Percentiles rank a stretch among this genome's conserved stretches.
phyloP scores from a whole-genome alignment of 140 eudicot genomes.

The Cichorium intybus region DNA sequence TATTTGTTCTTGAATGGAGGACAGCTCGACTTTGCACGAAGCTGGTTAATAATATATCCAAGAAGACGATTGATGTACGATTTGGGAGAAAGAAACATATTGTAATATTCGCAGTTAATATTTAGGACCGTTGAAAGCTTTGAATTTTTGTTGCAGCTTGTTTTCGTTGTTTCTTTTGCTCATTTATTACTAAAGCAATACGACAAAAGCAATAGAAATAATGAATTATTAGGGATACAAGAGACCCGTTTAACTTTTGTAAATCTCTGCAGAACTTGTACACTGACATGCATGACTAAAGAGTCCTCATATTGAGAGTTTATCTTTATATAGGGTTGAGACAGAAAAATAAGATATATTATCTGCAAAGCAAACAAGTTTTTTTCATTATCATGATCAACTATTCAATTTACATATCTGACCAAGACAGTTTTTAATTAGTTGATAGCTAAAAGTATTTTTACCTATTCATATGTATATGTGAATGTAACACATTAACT shows the following conservation, averaged over 20 bases:
- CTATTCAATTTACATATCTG: neutral
- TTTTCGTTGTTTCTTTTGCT: too few relatives aligned
- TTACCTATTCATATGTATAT: too few relatives aligned
- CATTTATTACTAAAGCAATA: too few relatives aligned
- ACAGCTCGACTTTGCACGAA: conserved; percentile 34
- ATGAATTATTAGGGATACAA: neutral
- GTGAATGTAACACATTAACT: neutral
- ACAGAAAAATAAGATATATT: neutral
- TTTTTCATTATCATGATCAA: neutral
- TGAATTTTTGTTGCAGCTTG: neutral
- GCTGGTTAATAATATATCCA: conserved; percentile 22
- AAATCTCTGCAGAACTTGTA: neutral
- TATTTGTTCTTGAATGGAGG: conserved; percentile 22
- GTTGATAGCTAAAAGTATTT: too few relatives aligned
- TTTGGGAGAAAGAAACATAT: conserved; percentile 48
- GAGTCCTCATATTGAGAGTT: neutral
- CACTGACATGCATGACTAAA: neutral
- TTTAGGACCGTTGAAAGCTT: conserved; percentile 10
- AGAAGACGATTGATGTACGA: conserved; percentile 18
- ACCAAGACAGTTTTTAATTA: neutral
- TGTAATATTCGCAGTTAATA: neutral
- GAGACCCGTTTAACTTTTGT: too few relatives aligned
- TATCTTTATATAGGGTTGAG: neutral
- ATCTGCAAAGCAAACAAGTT: neutral
- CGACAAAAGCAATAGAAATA: neutral